Percentiles rank a stretch among this genome's conserved stretches.
Conservation (phyloP, 805 yeast genomes). For the Nematodospora valgi region DNA sequence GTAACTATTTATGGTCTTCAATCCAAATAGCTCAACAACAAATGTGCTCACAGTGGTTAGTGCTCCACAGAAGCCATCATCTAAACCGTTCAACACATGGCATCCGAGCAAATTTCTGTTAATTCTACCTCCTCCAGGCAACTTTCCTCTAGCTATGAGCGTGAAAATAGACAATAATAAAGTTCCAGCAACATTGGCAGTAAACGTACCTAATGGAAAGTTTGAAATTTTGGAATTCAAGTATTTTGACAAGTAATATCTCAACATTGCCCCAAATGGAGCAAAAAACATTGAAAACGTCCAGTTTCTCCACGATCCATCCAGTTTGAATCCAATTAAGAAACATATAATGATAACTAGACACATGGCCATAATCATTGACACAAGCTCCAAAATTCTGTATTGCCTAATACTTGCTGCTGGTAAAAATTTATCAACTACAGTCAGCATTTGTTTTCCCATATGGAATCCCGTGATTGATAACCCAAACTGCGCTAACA, state of each 20-base stretch:
- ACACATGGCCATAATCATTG: constrained; percentile 20
- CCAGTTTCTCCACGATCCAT: constrained; percentile 61
- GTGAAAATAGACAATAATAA: constrained; percentile 41
- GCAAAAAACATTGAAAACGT: constrained; percentile 63
- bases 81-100: constrained; percentile 51
- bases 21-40: constrained; percentile 55
- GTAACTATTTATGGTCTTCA: constrained; percentile 34
- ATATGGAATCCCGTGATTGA: constrained; percentile 56
- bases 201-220: constrained; percentile 55
- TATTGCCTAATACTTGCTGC: constrained; percentile 16
- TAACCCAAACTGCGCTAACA: constrained; percentile 55
- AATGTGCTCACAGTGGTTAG: constrained; percentile 78
- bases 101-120: constrained; percentile 37
- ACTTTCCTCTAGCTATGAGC: constrained; percentile 44
- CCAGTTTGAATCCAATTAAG: constrained; percentile 34
- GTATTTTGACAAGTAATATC: constrained; percentile 53
- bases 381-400: constrained; percentile 17
- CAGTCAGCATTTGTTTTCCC: constrained; percentile 50
- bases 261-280: constrained; percentile 61
- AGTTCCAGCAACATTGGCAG: constrained; percentile 49
- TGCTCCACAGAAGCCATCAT: constrained; percentile 68
- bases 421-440: constrained; percentile 20
- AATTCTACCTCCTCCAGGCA: constrained; percentile 16
- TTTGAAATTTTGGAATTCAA: constrained; percentile 40
- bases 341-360: constrained; percentile 35